These are phyloP conservation scores for Aegilops sharonensis DNA, from an alignment of 176 grass and related monocot genomes.

Conservation along the genomic window DNA sequence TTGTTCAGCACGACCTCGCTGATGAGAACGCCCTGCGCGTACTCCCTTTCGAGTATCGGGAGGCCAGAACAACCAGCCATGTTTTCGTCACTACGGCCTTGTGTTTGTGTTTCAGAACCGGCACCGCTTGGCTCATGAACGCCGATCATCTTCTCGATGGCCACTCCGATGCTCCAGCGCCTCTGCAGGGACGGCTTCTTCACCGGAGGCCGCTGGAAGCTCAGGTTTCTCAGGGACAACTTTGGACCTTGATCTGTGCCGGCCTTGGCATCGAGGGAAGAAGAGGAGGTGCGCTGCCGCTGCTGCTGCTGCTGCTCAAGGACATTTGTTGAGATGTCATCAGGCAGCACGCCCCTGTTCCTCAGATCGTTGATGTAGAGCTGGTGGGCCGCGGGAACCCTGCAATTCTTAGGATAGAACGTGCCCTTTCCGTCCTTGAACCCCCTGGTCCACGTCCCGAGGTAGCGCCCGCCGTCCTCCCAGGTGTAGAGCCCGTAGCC, in stretches of 20 bases:
- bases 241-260: neutral
- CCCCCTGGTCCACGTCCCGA: conserved; percentile 91
- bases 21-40: conserved; percentile 95
- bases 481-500: conserved; percentile 80
- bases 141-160: conserved; percentile 79
- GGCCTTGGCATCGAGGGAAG: conserved; percentile 39
- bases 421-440: conserved; percentile 88
- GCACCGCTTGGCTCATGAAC: conserved; percentile 30
- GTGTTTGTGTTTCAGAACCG: conserved; percentile 41
- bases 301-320: conserved; percentile 47
- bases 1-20: conserved; percentile 72
- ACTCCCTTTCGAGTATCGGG: conserved; percentile 83
- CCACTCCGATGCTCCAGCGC: conserved; percentile 85
- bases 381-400: conserved; percentile 48
- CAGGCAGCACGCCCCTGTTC: conserved; percentile 61
- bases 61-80: conserved; percentile 37
- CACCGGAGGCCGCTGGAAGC: conserved; percentile 15
- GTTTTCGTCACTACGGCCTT: conserved; percentile 39
- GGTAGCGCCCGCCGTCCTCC: conserved; percentile 66
- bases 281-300: neutral
- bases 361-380: conserved; percentile 65
- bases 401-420: conserved; percentile 79
- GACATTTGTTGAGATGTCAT: conserved; percentile 50
- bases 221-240: conserved; percentile 27
- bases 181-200: conserved; percentile 79